A percentile compares a stretch with the other conserved stretches of the same genome.
Conservation (phyloP, 1,284 basidiomycete genomes). For the Thelephora terrestris region DNA sequence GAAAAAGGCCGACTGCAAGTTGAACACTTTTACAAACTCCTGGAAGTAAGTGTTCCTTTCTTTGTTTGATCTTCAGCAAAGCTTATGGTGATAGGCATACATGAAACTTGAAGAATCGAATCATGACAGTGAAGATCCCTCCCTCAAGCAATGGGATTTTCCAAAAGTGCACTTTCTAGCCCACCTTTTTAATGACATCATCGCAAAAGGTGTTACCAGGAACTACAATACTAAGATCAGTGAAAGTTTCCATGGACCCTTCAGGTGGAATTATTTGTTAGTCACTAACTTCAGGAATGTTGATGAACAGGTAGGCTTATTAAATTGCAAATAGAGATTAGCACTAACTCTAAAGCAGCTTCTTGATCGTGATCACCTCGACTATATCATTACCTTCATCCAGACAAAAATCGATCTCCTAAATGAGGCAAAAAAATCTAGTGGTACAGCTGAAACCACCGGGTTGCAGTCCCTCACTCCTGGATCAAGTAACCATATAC, state of each 20-base stretch:
- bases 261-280: not conserved
- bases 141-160: slow-evolving; percentile 17
- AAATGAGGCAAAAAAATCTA: too few species aligned
- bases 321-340: too few species aligned
- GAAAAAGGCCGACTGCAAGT: slow-evolving; percentile 15
- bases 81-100: not conserved
- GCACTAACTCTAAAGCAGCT: too few species aligned
- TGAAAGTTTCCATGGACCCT: not conserved
- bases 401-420: too few species aligned
- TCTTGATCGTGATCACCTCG: too few species aligned
- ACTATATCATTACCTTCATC: too few species aligned
- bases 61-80: slow-evolving; percentile 1
- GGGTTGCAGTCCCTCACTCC: too few species aligned
- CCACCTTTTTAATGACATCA: slow-evolving; percentile 25
- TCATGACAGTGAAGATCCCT: not conserved
- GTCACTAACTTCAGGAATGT: not conserved
- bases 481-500: too few species aligned
- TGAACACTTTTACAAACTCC: slow-evolving; percentile 8
- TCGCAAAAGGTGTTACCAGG: slow-evolving; percentile 19
- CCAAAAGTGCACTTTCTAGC: slow-evolving; percentile 23
- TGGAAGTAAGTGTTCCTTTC: slow-evolving; percentile 19
- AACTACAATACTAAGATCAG: slow-evolving; percentile 24
- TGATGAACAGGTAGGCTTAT: not conserved
- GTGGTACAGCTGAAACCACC: too few species aligned
- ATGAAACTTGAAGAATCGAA: slow-evolving; percentile 8